Evolutionary conservation across 306 rosid species (phyloP).

Genomic region (Geum urbanum): DNA sequence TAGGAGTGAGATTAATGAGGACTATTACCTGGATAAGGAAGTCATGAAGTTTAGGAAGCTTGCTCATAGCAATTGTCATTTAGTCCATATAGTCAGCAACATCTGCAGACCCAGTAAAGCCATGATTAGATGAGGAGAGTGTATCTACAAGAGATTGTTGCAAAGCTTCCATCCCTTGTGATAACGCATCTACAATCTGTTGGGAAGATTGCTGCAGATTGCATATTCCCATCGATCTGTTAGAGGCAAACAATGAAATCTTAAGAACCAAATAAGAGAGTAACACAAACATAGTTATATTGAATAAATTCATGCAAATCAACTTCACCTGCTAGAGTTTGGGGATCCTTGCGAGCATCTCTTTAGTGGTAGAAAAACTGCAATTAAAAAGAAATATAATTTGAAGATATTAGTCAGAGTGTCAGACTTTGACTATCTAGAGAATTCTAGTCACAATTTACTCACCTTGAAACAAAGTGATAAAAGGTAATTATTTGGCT

Average conservation of each 20-base stretch:
- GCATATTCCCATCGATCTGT: constrained; percentile 69
- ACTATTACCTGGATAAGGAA: constrained; percentile 66
- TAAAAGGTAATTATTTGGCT: constrained; percentile 69
- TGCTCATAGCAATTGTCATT: constrained; percentile 90
- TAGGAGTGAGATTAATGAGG: neutral
- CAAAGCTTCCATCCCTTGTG: constrained; percentile 91
- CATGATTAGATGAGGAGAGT: constrained; percentile 48
- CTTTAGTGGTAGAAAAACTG: constrained; percentile 55
- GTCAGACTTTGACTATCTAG: neutral
- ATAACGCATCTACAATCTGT: constrained; percentile 85
- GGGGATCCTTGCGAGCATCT: constrained; percentile 65
- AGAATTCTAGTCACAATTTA: constrained; percentile 2
- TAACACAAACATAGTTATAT: neutral
- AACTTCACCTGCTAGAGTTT: neutral
- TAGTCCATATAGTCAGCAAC: constrained; percentile 87
- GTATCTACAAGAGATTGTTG: constrained; percentile 81
- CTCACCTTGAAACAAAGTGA: constrained; percentile 88
- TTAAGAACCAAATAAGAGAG: too few species aligned
- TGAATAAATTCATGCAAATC: too few species aligned
- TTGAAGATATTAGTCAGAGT: neutral
- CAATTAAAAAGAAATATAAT: too few species aligned
- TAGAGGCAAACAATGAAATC: constrained; percentile 34
- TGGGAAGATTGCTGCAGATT: constrained; percentile 78
- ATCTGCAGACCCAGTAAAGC: constrained; percentile 46
- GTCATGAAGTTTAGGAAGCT: constrained; percentile 67